Base-by-base conservation (phyloP, 805 yeast species). In the Candida alai region DNA sequence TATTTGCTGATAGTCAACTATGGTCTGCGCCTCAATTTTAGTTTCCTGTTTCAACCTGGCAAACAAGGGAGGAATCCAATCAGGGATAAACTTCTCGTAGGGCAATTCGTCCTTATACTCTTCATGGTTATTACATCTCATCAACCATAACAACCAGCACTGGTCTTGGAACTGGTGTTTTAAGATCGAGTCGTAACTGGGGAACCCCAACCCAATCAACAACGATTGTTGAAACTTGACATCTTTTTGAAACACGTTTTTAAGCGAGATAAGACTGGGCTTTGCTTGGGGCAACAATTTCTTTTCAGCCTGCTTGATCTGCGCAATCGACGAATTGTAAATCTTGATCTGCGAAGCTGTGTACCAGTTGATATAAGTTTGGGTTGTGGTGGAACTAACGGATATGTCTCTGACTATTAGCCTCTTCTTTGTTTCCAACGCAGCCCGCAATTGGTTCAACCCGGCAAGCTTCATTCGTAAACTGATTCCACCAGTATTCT, bases 381-480 rank as follows among this genome's bases (percentile, higher is more conserved):
- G 30, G 24, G 23, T 23, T 22, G 35, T 39, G 11, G 19, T 5
- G 11, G 36, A 16, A 8, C 35, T 31, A 4, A 25, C 24, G 5
- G 41, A 39, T 2, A 65, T 49, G 0, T 55, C 56, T n/a, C n/a
- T n/a, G n/a, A n/a, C n/a, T n/a, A n/a, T n/a, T n/a, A n/a, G n/a
- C n/a, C n/a, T n/a, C 2, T 70, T 37, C 44, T 81, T 81, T n/a
- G 73, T 58, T 16, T 65, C 68, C 8, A 82, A 43, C 2, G 84
- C 76, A 8, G 60, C 48, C 16, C 70, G 55, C 24, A 82, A 48
- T 44, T 78, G 74, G 41, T 71, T 69, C 19, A 78, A 49, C 0
- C 88, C 89, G 31, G 80, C 81, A 9, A 83, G 54, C 32, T 68
- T 56, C 71, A 75, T 73, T 49, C 89, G 66, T 24, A 73, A 49